phyloP scores from a whole-genome alignment of 495 filamentous ascomycete genomes.

The Recurvomyces mirabilis region DNA sequence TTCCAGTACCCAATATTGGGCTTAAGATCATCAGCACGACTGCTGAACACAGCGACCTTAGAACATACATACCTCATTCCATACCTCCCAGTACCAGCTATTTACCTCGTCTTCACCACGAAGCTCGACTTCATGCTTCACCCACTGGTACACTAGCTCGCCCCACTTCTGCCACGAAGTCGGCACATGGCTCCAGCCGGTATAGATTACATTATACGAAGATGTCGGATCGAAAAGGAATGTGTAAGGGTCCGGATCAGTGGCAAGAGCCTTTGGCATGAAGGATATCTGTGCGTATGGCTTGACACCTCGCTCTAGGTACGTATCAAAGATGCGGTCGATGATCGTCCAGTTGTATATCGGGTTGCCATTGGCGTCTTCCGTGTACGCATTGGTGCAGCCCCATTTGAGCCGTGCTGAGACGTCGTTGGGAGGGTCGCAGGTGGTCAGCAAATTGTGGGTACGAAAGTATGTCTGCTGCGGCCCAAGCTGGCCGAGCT shows the following conservation, averaged over 20 bases:
- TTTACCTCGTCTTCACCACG: slow-evolving; percentile 10
- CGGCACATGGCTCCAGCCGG: slow-evolving; percentile 14
- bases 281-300: slow-evolving; percentile 17
- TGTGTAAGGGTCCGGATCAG: slow-evolving; percentile 16
- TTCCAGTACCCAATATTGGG: slow-evolving; percentile 21
- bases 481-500: slow-evolving; percentile 16
- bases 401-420: slow-evolving; percentile 15
- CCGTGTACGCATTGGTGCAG: slow-evolving; percentile 19
- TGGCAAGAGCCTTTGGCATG: slow-evolving; percentile 14
- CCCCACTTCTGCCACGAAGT: slow-evolving; percentile 16
- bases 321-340: slow-evolving; percentile 20
- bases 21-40: slow-evolving; percentile 1
- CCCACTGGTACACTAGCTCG: slow-evolving; percentile 19
- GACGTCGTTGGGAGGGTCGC: slow-evolving; percentile 6
- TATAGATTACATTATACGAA: slow-evolving; percentile 14
- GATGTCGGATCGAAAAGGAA: slow-evolving; percentile 13
- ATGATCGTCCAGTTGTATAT: slow-evolving; percentile 21
- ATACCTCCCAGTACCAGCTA: slow-evolving; percentile 20
- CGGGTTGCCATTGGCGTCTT: slow-evolving; percentile 10
- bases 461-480: slow-evolving; percentile 20
- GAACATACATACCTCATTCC: not conserved
- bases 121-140: slow-evolving; percentile 12
- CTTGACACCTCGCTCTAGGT: slow-evolving; percentile 14
- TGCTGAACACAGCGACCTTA: not conserved
- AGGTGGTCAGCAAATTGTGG: slow-evolving; percentile 18